Conservation (phyloP, 176 grass and related monocot genomes). For the Tillandsia fasciculata region DNA sequence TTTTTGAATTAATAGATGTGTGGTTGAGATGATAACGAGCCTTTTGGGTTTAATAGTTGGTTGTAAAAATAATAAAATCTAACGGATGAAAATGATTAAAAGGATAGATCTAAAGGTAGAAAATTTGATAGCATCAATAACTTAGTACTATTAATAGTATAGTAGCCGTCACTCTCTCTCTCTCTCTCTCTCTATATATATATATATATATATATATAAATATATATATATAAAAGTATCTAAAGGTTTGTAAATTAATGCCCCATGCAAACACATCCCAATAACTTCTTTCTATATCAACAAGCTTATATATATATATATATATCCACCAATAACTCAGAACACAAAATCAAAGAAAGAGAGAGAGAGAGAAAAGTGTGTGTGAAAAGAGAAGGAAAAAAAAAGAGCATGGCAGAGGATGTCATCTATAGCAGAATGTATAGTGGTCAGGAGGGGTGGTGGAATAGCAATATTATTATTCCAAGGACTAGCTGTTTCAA, state of each 20-base stretch:
- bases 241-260: slow-evolving; percentile 15
- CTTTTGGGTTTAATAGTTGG: too few species aligned
- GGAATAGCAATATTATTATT: slow-evolving; percentile 9
- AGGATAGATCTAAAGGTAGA: too few species aligned
- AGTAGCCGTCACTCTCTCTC: too few species aligned
- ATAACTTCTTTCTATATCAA: slow-evolving; percentile 21
- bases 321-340: slow-evolving; percentile 15
- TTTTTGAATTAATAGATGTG: too few species aligned
- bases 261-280: slow-evolving; percentile 2
- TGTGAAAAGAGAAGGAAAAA: background rate
- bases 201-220: too few species aligned
- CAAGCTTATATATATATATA: slow-evolving; percentile 8
- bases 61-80: too few species aligned
- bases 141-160: too few species aligned
- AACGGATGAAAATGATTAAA: too few species aligned
- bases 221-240: background rate
- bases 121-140: too few species aligned
- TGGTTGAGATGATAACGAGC: too few species aligned
- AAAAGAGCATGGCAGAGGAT: slow-evolving; percentile 19
- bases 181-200: too few species aligned
- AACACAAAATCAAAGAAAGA: background rate
- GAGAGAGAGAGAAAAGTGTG: too few species aligned
- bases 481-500: slow-evolving; percentile 8
- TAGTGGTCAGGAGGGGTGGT: slow-evolving; percentile 7
- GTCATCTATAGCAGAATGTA: slow-evolving; percentile 10